A percentile compares a stretch with the other conserved stretches of the same genome.
These are phyloP conservation scores for Hansenula lynferdii DNA, from an alignment of 1,139 yeast genomes.

Conservation along the genomic window DNA sequence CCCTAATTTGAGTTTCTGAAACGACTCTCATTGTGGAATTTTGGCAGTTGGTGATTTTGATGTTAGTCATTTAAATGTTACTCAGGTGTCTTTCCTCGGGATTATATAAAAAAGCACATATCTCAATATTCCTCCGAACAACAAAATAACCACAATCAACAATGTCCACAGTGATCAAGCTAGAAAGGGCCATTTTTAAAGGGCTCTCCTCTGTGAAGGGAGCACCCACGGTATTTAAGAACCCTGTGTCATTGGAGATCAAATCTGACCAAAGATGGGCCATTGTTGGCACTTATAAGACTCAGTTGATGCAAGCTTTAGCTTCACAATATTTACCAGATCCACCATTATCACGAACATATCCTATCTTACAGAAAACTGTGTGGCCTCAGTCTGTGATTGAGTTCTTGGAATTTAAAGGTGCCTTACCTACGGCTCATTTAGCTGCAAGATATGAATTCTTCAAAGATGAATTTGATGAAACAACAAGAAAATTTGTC, in stretches of 20 bases:
- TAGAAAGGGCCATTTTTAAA: constrained; percentile 16
- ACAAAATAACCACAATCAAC: no score
- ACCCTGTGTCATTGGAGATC: constrained; percentile 24
- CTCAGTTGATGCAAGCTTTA: constrained; percentile 36
- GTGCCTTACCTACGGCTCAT: constrained; percentile 67
- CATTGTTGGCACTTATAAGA: constrained; percentile 42
- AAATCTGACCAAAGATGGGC: constrained; percentile 42
- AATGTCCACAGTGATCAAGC: constrained; percentile 12
- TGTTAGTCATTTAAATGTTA: background rate
- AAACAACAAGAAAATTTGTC: constrained; percentile 62
- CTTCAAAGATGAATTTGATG: constrained; percentile 78
- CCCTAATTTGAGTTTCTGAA: constrained; percentile 20
- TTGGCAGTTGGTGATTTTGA: no score
- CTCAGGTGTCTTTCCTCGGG: no score
- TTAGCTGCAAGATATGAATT: constrained; percentile 86
- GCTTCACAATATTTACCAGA: constrained; percentile 43
- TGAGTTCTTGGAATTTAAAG: constrained; percentile 59
- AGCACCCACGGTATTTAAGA: constrained; percentile 13
- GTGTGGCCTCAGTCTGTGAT: constrained; percentile 42
- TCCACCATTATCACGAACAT: constrained; percentile 51
- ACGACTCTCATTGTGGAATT: constrained; percentile 23
- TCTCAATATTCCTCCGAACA: no score
- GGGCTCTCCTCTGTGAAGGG: constrained; percentile 7
- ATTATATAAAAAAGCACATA: no score
- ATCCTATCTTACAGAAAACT: constrained; percentile 43